Conservation (phyloP, 2,329 filamentous ascomycete species). For the Ambrosiella cleistominuta region DNA sequence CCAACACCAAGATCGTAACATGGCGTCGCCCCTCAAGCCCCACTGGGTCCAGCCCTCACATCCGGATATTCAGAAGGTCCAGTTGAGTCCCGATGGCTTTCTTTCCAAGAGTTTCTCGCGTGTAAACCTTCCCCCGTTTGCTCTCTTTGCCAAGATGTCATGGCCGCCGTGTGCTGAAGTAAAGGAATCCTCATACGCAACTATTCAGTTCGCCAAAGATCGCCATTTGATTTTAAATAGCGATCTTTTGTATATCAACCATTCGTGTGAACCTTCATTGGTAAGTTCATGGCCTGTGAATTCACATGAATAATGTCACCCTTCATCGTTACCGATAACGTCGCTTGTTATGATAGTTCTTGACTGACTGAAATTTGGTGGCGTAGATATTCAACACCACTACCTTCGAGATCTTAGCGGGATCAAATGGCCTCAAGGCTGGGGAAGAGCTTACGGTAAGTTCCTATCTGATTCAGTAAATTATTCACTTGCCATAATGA, state of each 20-base stretch:
- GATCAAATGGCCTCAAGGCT: conserved; percentile 33
- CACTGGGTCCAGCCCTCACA: conserved; percentile 45
- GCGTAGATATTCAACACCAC: conserved; percentile 41
- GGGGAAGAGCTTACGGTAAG: conserved; percentile 42
- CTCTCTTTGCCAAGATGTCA: conserved; percentile 46
- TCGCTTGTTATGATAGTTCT: too few relatives aligned
- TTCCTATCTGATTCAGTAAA: conserved; percentile 1
- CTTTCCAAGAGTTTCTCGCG: conserved; percentile 42
- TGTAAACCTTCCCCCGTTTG: conserved; percentile 40
- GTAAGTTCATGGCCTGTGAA: conserved; percentile 23
- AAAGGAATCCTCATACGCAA: conserved; percentile 41
- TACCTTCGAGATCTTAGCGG: conserved; percentile 39
- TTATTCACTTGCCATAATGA: too few relatives aligned
- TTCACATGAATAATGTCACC: not conserved
- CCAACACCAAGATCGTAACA: conserved; percentile 3
- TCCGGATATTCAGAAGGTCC: conserved; percentile 37
- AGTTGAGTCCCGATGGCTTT: conserved; percentile 35
- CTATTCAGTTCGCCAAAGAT: conserved; percentile 40
- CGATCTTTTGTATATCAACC: conserved; percentile 50
- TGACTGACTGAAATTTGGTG: not conserved
- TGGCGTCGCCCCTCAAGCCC: conserved; percentile 39
- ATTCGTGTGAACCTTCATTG: conserved; percentile 48
- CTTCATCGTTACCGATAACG: too few relatives aligned
- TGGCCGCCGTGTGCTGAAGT: conserved; percentile 45
- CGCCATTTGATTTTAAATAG: conserved; percentile 46